Evolutionary conservation across 1,139 yeast genomes (phyloP).

Genomic region (Lodderomyces beijingensis): DNA sequence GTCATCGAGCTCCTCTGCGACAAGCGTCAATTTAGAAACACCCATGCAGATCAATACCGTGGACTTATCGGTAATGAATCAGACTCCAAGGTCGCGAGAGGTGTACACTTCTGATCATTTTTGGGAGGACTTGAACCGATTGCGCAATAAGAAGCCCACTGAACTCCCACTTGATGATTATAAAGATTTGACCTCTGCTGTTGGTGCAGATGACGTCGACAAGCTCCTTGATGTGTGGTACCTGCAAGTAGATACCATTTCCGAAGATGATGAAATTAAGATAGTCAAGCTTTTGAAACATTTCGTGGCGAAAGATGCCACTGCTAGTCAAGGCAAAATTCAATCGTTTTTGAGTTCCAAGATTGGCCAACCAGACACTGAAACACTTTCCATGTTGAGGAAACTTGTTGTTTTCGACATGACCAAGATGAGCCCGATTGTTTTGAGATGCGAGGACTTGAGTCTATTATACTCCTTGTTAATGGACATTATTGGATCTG

Average conservation of each 20-base stretch:
- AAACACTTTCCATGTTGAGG: constrained; percentile 14
- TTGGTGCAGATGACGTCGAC: too few relatives aligned
- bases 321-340: neutral
- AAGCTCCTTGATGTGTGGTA: constrained; percentile 6
- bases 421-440: constrained; percentile 8
- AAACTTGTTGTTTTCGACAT: constrained; percentile 20
- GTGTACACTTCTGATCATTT: constrained; percentile 23
- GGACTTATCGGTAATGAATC: too few relatives aligned
- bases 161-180: constrained; percentile 1
- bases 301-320: constrained; percentile 10
- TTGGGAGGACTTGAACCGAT: constrained; percentile 23
- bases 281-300: constrained; percentile 18
- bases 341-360: neutral
- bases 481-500: neutral
- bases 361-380: constrained; percentile 3
- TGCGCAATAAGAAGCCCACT: constrained; percentile 13
- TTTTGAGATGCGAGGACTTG: neutral
- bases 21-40: constrained; percentile 27
- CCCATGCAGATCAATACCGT: constrained; percentile 29
- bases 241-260: constrained; percentile 3
- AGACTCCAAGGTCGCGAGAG: too few relatives aligned
- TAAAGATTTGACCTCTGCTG: neutral
- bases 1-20: neutral
- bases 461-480: neutral
- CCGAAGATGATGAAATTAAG: constrained; percentile 12